Evolutionary conservation across 306 rosid genomes (phyloP), one percentile per base, ranked within the genome.

Genomic region (Geum urbanum): DNA sequence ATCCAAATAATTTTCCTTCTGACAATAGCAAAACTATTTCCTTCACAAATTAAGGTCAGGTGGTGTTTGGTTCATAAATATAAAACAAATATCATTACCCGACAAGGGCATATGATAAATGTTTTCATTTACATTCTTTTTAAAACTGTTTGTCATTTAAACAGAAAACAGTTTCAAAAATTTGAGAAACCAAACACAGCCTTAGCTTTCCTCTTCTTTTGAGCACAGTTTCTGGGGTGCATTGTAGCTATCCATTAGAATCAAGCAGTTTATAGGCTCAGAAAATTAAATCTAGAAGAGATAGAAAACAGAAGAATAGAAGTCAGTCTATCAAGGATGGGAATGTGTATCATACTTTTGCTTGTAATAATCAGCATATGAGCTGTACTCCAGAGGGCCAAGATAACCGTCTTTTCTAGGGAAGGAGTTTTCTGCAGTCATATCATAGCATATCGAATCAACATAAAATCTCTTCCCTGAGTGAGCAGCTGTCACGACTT

Each of bases 371-470:
- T 91, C 96, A 72, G 99, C 96, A 83, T 94, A 94, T 54, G 99
- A 88, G 76, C 94, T 94, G 85, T 94, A 94, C 87, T 94, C 99
- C 81, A 94, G 77, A 58, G 99, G 97, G 76, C 99, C 99, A 69
- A 94, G 99, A 80, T 94, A 94, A 67, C 96, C 97, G 84, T 94
- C 99, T 81, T 94, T 94, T 82, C 96, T 84, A 1, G 99, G 99
- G 82, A 94, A 94, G 64, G 97, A 91, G 76, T 91, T 91, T 66
- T 88, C 96, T 18, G 99, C 99, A 40, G 96, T 84, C 97, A 88
- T 94, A 66, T 89, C 96, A 53, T 77, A 74, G 80, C 95, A 84
- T 78, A 94, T 85, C 53, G 97, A 94, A 80, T 94, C 99, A 75
- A 94, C 99, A 71, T 87, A 91, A 84, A 94, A 94, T 85, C 99